Evolutionary conservation across 805 yeast species (phyloP), one percentile per base, ranked within the genome.

Genomic region (Starmera amethionina): DNA sequence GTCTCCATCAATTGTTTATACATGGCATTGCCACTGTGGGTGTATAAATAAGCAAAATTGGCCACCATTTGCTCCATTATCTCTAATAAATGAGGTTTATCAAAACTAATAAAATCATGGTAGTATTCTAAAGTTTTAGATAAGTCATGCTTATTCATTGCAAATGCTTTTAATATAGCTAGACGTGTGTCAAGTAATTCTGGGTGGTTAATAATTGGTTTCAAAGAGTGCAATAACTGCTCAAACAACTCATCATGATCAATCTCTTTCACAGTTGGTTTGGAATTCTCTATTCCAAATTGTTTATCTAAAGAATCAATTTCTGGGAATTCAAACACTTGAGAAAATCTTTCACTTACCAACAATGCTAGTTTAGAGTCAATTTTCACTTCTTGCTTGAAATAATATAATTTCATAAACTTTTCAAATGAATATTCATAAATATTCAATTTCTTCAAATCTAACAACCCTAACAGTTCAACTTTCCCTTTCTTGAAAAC

Each of bases 61-160:
- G 65, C 62, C 22, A 70, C 62, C 42, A 71, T 47, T 30, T 65
- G 63, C 30, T 60, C 55, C 55, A 66, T 73, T 12, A 71, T 55
- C 10, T 59, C 52, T 15, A 67, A 71, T 12, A 68, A 47, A 12
- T 71, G 68, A 36, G 52, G 58, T 40, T 63, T 60, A 37, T 61
- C 67, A 19, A 59, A 62, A 14, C 56, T 49, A 46, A 63, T 64
- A 50, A 65, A 70, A 28, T 51, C 48, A 43, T 70, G 68, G 43
- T 58, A 71, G 37, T 64, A 59, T 34, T 62, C 59, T 37, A 67
- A 47, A 9, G 66, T 60, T 9, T 47, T 44, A 8, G 59, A 53
- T 10, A 66, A 45, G 36, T 64, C 54, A 30, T 49, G 47, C 11
- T 46, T 40, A 28, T 56, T 52, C 39, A 69, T 54, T 3, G 68